These are phyloP conservation scores for Aspergillus sp. DNA, from an alignment of 2,329 filamentous ascomycete genomes.

Conservation along the genomic window DNA sequence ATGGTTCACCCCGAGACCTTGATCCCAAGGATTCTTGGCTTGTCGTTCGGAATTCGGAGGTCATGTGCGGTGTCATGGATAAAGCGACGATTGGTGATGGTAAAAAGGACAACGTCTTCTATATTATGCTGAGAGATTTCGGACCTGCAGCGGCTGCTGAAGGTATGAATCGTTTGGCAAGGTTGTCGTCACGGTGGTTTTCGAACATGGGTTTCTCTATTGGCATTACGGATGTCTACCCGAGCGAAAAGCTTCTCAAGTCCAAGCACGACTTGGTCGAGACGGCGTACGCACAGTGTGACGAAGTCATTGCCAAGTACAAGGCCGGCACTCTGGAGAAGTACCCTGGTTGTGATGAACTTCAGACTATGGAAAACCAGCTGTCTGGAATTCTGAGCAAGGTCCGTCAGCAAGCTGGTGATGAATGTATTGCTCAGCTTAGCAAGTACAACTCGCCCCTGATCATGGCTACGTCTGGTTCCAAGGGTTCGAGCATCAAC, in stretches of 20 bases:
- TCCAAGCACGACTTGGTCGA: conserved; percentile 72
- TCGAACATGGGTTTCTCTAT: conserved; percentile 93
- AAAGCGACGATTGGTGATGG: conserved; percentile 95
- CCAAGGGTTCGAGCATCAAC: conserved; percentile 95
- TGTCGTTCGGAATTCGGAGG: conserved; percentile 89
- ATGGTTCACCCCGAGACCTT: conserved; percentile 48
- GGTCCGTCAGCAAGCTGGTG: conserved; percentile 84
- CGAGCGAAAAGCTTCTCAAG: conserved; percentile 61
- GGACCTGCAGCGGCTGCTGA: conserved; percentile 80
- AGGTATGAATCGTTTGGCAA: conserved; percentile 90
- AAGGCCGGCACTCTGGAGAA: conserved; percentile 76
- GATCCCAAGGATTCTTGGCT: conserved; percentile 85
- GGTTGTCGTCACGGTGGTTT: conserved; percentile 79
- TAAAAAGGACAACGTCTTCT: conserved; percentile 97
- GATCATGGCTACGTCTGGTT: conserved; percentile 95
- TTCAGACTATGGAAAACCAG: conserved; percentile 82
- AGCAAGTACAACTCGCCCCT: conserved; percentile 88
- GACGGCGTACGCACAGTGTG: conserved; percentile 71
- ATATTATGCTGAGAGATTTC: conserved; percentile 91
- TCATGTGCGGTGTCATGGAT: conserved; percentile 97
- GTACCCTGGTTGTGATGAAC: conserved; percentile 80
- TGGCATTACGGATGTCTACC: conserved; percentile 89
- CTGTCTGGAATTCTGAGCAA: conserved; percentile 88
- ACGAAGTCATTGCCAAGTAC: conserved; percentile 74
- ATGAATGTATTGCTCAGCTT: conserved; percentile 81